Percentiles rank a stretch among this genome's conserved stretches.
Evolutionary conservation across 495 filamentous ascomycete genomes (phyloP).

Genomic region (Penicillium canescens): DNA sequence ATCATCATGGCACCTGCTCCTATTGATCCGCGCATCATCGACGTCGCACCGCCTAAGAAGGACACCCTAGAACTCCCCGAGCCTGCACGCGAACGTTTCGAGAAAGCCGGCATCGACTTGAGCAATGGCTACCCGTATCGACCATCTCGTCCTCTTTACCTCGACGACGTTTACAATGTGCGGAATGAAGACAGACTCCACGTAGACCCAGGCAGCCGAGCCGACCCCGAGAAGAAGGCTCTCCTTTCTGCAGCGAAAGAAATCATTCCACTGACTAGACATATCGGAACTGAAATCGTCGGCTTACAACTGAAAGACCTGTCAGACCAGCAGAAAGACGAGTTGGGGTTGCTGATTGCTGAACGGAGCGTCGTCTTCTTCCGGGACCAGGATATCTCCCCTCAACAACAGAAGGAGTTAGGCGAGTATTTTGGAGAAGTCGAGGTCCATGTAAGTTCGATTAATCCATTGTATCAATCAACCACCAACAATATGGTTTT

Average conservation of each 20-base stretch:
- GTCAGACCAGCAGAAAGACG: slow-evolving; percentile 65
- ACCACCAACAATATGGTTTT: not conserved
- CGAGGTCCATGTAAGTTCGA: slow-evolving; percentile 61
- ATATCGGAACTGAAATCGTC: slow-evolving; percentile 73
- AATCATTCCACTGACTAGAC: slow-evolving; percentile 62
- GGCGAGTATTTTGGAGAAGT: slow-evolving; percentile 67
- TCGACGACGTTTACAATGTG: slow-evolving; percentile 66
- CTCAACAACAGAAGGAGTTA: slow-evolving; percentile 66
- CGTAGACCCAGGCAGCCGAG: slow-evolving; percentile 61
- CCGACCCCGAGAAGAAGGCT: slow-evolving; percentile 66
- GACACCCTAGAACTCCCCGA: slow-evolving; percentile 60
- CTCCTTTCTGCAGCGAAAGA: slow-evolving; percentile 64
- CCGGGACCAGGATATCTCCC: slow-evolving; percentile 68
- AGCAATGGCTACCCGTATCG: slow-evolving; percentile 68
- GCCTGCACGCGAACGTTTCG: slow-evolving; percentile 53
- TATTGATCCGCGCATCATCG: slow-evolving; percentile 59
- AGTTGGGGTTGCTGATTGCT: slow-evolving; percentile 69
- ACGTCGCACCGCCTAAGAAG: slow-evolving; percentile 60
- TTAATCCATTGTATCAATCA: not conserved
- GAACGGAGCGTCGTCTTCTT: slow-evolving; percentile 77
- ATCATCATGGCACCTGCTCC: slow-evolving; percentile 45
- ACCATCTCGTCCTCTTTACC: slow-evolving; percentile 61
- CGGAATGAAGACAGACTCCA: slow-evolving; percentile 57
- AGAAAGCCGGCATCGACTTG: slow-evolving; percentile 64
- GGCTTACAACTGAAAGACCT: slow-evolving; percentile 70